Evolutionary conservation across 2,329 filamentous ascomycete species (phyloP).

Genomic region (Pseudopithomyces chartarum): DNA sequence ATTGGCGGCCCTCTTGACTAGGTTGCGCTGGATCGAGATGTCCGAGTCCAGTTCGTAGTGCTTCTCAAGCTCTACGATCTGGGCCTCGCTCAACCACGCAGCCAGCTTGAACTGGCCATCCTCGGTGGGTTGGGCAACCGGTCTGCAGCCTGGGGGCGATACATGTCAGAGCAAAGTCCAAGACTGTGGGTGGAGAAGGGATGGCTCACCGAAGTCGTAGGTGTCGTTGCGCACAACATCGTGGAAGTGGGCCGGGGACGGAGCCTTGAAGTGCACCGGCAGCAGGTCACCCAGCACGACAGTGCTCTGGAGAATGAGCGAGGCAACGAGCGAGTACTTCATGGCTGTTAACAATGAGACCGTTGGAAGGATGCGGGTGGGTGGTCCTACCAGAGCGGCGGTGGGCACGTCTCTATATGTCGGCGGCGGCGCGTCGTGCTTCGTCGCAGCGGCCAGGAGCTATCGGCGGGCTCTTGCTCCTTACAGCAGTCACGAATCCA

Average conservation of each 20-base stretch:
- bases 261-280: conserved; percentile 39
- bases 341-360: conserved; percentile 16
- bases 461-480: conserved; percentile 4
- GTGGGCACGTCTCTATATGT: conserved; percentile 1
- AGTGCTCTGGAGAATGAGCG: conserved; percentile 34
- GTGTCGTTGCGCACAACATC: conserved; percentile 43
- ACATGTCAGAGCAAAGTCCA: background rate
- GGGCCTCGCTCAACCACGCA: conserved; percentile 40
- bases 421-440: too few relatives aligned
- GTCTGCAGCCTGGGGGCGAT: conserved; percentile 25
- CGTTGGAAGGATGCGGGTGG: conserved; percentile 4
- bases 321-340: conserved; percentile 39
- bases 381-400: background rate
- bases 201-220: conserved; percentile 33
- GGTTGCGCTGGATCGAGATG: conserved; percentile 26
- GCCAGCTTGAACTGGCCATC: conserved; percentile 39
- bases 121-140: conserved; percentile 34
- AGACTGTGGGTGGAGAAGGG: background rate
- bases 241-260: conserved; percentile 32
- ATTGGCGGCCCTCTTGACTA: conserved; percentile 35
- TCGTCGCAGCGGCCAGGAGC: background rate
- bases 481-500: background rate
- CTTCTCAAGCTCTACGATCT: conserved; percentile 36
- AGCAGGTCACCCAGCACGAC: conserved; percentile 34
- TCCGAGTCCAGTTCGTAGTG: conserved; percentile 28